Evolutionary conservation across 2,329 filamentous ascomycete species (phyloP).

Genomic region (Chrysosporium queenslandicum): DNA sequence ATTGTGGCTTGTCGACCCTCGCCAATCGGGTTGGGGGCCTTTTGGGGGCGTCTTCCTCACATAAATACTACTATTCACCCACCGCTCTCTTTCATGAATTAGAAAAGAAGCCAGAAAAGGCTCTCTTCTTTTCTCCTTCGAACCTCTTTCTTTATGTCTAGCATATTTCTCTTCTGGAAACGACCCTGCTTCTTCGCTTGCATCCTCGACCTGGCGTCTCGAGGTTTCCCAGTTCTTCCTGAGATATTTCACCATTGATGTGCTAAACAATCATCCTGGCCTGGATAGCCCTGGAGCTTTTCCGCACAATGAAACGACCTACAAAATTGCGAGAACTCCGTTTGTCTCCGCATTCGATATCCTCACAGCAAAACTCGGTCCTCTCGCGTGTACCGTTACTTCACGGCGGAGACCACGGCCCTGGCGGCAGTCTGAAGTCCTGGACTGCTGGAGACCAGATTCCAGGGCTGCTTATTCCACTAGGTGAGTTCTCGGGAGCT

Average conservation of each 20-base stretch:
- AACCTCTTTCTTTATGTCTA: not conserved
- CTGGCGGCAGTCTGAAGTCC: conserved; percentile 9
- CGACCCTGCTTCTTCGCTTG: not conserved
- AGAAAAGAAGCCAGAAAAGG: too few relatives aligned
- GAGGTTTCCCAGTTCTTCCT: not conserved
- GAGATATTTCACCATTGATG: not conserved
- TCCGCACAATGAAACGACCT: conserved; percentile 7
- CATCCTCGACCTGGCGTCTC: conserved; percentile 3
- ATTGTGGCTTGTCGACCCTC: not conserved
- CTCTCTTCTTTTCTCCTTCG: too few relatives aligned
- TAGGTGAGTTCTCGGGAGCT: conserved; percentile 23
- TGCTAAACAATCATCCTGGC: not conserved
- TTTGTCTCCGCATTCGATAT: not conserved
- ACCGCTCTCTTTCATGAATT: too few relatives aligned
- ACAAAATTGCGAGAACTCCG: conserved; percentile 14
- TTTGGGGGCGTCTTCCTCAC: not conserved
- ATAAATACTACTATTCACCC: too few relatives aligned
- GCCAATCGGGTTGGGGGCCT: conserved; percentile 1
- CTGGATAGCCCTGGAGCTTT: not conserved
- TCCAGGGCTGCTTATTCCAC: conserved; percentile 26
- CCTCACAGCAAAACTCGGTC: conserved; percentile 13
- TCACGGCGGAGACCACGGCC: not conserved
- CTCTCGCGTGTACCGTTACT: conserved; percentile 13
- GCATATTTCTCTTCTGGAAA: not conserved
- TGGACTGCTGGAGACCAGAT: conserved; percentile 25